Percentiles rank a stretch among this genome's conserved stretches.
phyloP scores from a whole-genome alignment of 257 asterid species.

The Solanum chaucha region DNA sequence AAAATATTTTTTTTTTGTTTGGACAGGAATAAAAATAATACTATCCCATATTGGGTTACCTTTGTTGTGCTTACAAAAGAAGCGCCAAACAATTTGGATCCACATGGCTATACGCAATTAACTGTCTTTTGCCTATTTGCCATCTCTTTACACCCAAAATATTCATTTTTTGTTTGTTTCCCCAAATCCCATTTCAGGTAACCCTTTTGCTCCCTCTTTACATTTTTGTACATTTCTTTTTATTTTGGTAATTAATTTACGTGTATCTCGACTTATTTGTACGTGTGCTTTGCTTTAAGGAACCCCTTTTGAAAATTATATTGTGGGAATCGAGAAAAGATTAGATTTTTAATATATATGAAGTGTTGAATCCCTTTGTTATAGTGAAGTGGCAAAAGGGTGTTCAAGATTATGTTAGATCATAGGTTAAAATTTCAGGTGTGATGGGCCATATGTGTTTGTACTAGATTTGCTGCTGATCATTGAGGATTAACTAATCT shows the following conservation, averaged over 20 bases:
- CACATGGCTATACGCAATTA: not conserved
- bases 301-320: not conserved
- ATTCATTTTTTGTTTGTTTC: too few species aligned
- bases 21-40: not conserved
- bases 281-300: not conserved
- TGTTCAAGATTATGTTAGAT: not conserved
- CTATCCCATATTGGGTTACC: not conserved
- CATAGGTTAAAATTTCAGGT: not conserved
- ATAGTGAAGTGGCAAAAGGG: not conserved
- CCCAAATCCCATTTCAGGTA: not conserved
- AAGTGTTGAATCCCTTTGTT: not conserved
- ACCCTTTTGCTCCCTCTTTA: not conserved
- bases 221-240: not conserved
- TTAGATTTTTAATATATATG: not conserved
- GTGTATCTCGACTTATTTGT: not conserved
- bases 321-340: not conserved
- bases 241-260: not conserved
- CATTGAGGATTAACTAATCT: not conserved
- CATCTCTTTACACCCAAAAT: too few species aligned
- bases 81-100: conserved; percentile 34
- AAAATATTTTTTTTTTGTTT: not conserved
- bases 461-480: not conserved
- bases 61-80: conserved; percentile 7
- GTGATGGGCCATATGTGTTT: not conserved
- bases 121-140: not conserved